Conservation (phyloP, 257 asterid genomes). For the Solanum verrucosum region DNA sequence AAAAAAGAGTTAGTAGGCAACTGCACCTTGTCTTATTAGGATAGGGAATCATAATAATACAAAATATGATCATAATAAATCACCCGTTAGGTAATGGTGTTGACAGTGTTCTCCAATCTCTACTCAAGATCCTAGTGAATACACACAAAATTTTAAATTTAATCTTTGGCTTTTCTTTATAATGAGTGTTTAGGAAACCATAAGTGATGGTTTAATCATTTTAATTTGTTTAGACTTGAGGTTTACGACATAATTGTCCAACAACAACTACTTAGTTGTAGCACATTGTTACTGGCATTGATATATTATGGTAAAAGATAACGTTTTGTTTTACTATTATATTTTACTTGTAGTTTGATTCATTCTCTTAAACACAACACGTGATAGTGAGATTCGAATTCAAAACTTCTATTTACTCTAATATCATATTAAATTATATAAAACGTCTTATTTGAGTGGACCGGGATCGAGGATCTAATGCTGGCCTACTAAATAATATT, state of each 20-base stretch:
- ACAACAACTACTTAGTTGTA: background rate
- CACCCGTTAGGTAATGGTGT: background rate
- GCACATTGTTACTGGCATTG: background rate
- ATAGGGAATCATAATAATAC: background rate
- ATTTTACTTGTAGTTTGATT: background rate
- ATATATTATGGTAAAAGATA: background rate
- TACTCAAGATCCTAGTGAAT: background rate
- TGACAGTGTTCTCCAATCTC: background rate
- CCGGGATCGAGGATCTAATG: background rate
- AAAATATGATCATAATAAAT: background rate
- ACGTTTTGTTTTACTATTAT: background rate
- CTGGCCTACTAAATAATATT: background rate
- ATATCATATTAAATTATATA: background rate
- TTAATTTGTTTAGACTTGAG: background rate
- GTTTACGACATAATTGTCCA: background rate
- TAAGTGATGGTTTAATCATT: background rate
- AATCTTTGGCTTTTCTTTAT: background rate
- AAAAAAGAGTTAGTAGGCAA: background rate
- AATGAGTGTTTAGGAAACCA: background rate
- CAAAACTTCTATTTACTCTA: accelerated
- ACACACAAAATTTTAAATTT: background rate
- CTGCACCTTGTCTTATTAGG: background rate
- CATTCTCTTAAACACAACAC: too few species aligned
- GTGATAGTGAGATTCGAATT: background rate
- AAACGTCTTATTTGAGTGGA: background rate